Conservation (phyloP, 2,329 filamentous ascomycete species). For the Sclerotinia glacialis region DNA sequence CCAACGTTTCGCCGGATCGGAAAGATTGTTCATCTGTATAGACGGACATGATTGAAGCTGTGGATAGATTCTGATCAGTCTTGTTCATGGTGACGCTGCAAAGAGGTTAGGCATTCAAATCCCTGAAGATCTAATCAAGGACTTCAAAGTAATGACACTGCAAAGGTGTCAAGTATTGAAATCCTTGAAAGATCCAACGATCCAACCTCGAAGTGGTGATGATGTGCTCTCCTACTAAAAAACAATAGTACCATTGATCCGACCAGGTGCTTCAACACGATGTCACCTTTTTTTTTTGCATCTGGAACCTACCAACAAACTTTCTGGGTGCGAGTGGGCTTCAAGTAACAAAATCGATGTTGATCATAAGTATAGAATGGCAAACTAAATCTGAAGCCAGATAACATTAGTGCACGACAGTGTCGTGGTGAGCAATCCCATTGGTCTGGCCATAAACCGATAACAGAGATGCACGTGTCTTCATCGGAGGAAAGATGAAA, state of each 20-base stretch:
- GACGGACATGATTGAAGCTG: constrained; percentile 25
- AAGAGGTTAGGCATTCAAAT: neutral
- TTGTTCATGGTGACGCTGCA: constrained; percentile 5
- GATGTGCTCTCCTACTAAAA: neutral
- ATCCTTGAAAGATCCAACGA: neutral
- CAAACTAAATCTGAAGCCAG: neutral
- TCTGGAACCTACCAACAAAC: neutral
- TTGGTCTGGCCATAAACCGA: no score
- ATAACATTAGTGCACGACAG: neutral
- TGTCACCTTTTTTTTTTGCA: neutral
- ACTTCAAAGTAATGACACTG: neutral
- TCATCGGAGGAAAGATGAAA: no score
- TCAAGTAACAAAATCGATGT: neutral
- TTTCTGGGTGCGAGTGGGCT: no score
- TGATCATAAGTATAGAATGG: neutral
- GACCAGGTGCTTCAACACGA: neutral
- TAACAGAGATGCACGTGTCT: no score
- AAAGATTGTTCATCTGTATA: constrained; percentile 22
- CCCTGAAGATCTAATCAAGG: neutral
- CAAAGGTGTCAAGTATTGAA: neutral
- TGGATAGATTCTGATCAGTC: neutral
- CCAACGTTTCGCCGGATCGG: constrained; percentile 24
- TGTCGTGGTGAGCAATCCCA: neutral
- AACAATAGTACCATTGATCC: neutral
- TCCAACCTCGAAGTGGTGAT: neutral